Evolutionary conservation across 1,284 basidiomycete genomes (phyloP).

Genomic region (Kwoniella shivajii): DNA sequence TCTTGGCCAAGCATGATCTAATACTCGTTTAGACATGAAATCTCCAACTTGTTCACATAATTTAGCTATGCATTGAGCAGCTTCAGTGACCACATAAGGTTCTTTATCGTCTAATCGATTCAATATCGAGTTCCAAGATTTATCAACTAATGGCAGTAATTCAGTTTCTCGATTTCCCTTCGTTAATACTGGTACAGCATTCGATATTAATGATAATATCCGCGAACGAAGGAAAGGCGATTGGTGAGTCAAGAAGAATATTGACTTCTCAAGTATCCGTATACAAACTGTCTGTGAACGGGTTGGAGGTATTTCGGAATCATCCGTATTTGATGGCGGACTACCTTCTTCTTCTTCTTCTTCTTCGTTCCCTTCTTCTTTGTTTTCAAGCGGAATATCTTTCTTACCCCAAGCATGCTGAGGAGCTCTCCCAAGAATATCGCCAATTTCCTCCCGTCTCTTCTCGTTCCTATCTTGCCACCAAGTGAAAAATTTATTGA

Average conservation of each 20-base stretch:
- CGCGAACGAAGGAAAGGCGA: conserved; percentile 79
- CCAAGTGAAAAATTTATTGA: conserved; percentile 65
- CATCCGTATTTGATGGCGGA: conserved; percentile 29
- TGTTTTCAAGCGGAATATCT: conserved; percentile 34
- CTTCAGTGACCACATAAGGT: conserved; percentile 73
- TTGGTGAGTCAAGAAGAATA: conserved; percentile 86
- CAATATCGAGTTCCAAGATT: conserved; percentile 84
- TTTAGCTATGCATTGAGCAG: conserved; percentile 68
- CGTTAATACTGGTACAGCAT: conserved; percentile 72
- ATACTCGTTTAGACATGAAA: conserved; percentile 78
- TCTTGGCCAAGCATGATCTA: conserved; percentile 88
- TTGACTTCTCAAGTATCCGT: conserved; percentile 77
- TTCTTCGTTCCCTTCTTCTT: conserved; percentile 27
- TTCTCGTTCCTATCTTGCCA: conserved; percentile 59
- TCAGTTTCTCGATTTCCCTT: conserved; percentile 60
- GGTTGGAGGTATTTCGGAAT: conserved; percentile 62
- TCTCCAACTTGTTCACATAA: conserved; percentile 70
- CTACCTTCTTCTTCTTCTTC: conserved; percentile 26
- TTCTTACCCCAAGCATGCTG: conserved; percentile 51
- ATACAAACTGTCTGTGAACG: conserved; percentile 72
- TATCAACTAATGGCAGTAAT: conserved; percentile 77
- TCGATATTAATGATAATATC: conserved; percentile 71
- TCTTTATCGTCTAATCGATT: conserved; percentile 74
- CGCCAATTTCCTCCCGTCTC: conserved; percentile 47
- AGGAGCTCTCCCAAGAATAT: conserved; percentile 66